Conservation (phyloP, 2,329 filamentous ascomycete species). For the Teratosphaeria gauchensis region DNA sequence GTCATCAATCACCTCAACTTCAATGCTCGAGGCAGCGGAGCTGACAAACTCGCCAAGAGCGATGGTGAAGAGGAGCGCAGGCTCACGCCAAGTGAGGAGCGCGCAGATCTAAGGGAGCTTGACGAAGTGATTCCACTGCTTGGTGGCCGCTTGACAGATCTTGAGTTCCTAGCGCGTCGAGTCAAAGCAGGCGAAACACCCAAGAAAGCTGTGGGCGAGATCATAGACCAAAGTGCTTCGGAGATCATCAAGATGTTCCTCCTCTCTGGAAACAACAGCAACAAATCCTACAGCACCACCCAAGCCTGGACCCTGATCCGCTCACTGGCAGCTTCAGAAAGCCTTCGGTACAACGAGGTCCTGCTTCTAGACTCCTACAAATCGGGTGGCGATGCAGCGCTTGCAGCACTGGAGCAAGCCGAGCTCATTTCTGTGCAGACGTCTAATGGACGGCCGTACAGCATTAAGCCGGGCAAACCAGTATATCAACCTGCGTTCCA, state of each 20-base stretch:
- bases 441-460: constrained; percentile 64
- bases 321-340: constrained; percentile 46
- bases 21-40: constrained; percentile 26
- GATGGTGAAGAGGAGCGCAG: constrained; percentile 31
- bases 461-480: constrained; percentile 71
- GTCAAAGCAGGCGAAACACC: constrained; percentile 82
- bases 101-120: constrained; percentile 57
- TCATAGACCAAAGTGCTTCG: constrained; percentile 77
- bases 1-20: constrained; percentile 60
- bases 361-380: constrained; percentile 69
- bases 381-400: constrained; percentile 58
- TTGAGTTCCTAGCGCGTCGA: constrained; percentile 85
- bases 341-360: constrained; percentile 74
- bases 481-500: constrained; percentile 79
- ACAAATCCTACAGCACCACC: constrained; percentile 64
- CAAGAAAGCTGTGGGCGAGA: constrained; percentile 70
- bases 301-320: constrained; percentile 90
- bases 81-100: constrained; percentile 37
- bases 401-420: constrained; percentile 72
- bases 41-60: constrained; percentile 27
- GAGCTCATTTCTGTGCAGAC: constrained; percentile 74
- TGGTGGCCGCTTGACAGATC: constrained; percentile 86
- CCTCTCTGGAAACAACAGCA: constrained; percentile 44
- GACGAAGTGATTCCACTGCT: constrained; percentile 73
- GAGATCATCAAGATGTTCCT: constrained; percentile 94